Evolutionary conservation across 139 green algal species (phyloP), one percentile per base, ranked within the genome.

Genomic region (Zygnema circumcarinatum): DNA sequence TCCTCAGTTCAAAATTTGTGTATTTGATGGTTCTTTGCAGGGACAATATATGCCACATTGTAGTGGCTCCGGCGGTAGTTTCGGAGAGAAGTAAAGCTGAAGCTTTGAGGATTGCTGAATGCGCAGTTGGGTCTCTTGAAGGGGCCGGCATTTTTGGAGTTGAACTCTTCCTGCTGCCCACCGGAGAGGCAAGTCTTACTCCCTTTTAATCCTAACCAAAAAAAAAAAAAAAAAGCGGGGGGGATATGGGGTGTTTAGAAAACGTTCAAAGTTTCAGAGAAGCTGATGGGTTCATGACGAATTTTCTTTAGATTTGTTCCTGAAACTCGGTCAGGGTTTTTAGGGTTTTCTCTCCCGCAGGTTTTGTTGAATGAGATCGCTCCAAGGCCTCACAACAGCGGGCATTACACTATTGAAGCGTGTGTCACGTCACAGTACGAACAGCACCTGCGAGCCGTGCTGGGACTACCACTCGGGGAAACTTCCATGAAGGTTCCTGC

Each of bases 401-500:
- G 97, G 25, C 97, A 99, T 93, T 99, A 98, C 93, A 99, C 96
- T 39, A 97, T 97, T 89, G 95, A 99, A 89, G 97, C 91, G 35
- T 99, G 97, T 88, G 78, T 91, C 52, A 97, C 93, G 62, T 94
- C 83, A 32, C 95, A 99, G 93, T 99, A 97, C 84, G 96, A 98
- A 92, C 96, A 98, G 90, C 96, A 98, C 91, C 81, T 99, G 62
- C 94, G 97, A 1, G 97, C 97, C 0, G 93, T 99, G 21, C 91
- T 98, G 62, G 97, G 97, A 33, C 98, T 96, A 97, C 97, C 96
- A 32, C 92, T 98, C 16, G 97, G 96, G 1, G 93, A 97, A 90
- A 94, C 96, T 2, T 87, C 74, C 1, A 92, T 98, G 38, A 92
- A 87, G 1, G 90, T 93, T 32, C 72, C 56, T 31, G 87, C 69